These are phyloP conservation scores for Suillus decipiens DNA, from an alignment of 768 basidiomycete species.

Conservation along the genomic window DNA sequence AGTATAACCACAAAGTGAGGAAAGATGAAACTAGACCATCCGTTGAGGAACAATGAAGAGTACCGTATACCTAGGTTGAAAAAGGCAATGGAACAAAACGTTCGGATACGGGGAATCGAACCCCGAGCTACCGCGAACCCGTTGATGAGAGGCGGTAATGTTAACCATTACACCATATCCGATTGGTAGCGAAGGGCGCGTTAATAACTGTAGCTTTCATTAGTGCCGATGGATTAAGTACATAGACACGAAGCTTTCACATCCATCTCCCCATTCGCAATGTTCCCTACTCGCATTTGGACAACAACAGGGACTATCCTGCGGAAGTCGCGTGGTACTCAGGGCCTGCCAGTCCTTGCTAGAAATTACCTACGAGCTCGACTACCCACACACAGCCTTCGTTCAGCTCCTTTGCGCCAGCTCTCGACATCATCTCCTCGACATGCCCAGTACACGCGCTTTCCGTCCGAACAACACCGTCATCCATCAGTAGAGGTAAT, in stretches of 20 bases:
- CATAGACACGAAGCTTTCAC: not conserved
- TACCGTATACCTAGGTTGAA: no score
- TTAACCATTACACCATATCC: slow-evolving; percentile 12
- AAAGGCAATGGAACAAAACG: no score
- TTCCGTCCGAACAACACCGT: slow-evolving; percentile 18
- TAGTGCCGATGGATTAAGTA: no score
- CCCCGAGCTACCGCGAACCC: slow-evolving; percentile 52
- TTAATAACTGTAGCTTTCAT: rapidly evolving
- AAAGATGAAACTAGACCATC: slow-evolving; percentile 2
- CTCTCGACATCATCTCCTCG: slow-evolving; percentile 24
- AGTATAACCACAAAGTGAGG: slow-evolving; percentile 45
- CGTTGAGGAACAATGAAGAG: no score
- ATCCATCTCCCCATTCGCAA: not conserved
- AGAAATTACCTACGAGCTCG: not conserved
- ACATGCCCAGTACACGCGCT: slow-evolving; percentile 30
- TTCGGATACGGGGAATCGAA: slow-evolving; percentile 57
- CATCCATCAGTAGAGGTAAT: slow-evolving; percentile 10
- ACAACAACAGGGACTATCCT: not conserved
- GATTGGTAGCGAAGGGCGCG: not conserved
- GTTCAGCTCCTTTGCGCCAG: slow-evolving; percentile 8
- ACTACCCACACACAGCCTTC: not conserved
- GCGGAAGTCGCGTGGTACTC: not conserved
- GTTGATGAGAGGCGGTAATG: slow-evolving; percentile 5
- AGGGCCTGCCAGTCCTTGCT: not conserved
- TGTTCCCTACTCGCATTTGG: not conserved